Percentiles rank a stretch among this genome's conserved stretches.
Evolutionary conservation across 441 rosid genomes (phyloP).

Genomic region (Pelargonium myrrhifolium): DNA sequence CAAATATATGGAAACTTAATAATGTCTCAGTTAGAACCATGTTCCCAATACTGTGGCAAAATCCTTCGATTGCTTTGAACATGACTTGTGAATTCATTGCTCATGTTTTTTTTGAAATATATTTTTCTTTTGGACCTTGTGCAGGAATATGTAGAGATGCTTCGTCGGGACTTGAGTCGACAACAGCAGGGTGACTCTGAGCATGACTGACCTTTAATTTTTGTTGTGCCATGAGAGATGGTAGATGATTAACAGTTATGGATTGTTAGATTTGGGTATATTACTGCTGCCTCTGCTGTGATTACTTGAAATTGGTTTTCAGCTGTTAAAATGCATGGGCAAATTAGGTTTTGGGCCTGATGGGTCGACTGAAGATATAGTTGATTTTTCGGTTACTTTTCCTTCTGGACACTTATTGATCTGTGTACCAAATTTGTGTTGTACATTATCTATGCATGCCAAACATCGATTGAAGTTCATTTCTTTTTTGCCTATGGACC

Average conservation of each 20-base stretch:
- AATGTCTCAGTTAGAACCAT: background rate
- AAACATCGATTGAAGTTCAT: too few relatives aligned
- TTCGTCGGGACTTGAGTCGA: constrained; percentile 37
- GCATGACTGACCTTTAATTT: constrained; percentile 17
- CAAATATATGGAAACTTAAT: background rate
- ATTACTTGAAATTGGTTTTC: background rate
- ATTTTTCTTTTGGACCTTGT: background rate
- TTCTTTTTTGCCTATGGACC: too few relatives aligned
- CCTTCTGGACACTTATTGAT: too few relatives aligned
- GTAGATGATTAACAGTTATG: background rate
- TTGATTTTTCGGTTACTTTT: too few relatives aligned
- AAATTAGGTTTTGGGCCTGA: constrained; percentile 21
- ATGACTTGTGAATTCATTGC: background rate
- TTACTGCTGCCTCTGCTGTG: constrained; percentile 1
- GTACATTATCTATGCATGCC: too few relatives aligned
- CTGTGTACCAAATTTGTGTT: too few relatives aligned
- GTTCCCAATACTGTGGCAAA: background rate
- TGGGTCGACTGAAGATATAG: background rate
- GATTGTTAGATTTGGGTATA: constrained; percentile 1
- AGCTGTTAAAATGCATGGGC: constrained; percentile 16
- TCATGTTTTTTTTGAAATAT: background rate
- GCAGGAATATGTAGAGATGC: constrained; percentile 66
- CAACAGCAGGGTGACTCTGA: constrained; percentile 30
- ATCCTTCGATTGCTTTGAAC: background rate
- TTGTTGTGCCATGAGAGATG: background rate